Percentiles rank a stretch among this genome's conserved stretches.
phyloP scores from a whole-genome alignment of 371 early-diverging fungal species.

The Scutellospora calospora region DNA sequence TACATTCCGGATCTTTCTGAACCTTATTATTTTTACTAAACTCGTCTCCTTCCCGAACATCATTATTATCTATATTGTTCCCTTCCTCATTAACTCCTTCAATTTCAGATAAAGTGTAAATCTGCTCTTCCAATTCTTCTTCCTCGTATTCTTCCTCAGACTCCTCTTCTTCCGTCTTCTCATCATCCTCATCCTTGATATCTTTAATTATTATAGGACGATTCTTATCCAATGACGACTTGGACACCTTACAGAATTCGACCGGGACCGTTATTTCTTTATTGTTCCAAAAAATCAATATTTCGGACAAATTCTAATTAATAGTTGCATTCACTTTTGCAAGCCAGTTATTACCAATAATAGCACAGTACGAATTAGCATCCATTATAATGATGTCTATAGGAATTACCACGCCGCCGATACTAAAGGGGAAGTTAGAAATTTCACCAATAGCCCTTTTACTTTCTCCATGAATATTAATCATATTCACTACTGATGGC shows the following conservation, averaged over 20 bases:
- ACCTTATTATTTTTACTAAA: neutral
- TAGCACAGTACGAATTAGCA: neutral
- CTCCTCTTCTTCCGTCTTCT: neutral
- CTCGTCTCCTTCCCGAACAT: neutral
- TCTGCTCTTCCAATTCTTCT: neutral
- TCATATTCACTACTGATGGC: neutral
- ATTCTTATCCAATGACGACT: neutral
- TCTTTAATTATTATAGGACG: neutral
- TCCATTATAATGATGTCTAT: neutral
- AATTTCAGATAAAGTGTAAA: neutral
- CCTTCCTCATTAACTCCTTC: neutral
- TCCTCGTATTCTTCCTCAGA: neutral
- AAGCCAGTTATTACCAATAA: neutral
- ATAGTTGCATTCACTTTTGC: neutral
- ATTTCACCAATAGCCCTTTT: neutral
- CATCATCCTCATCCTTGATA: neutral
- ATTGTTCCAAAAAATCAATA: too few species aligned
- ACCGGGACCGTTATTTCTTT: too few species aligned
- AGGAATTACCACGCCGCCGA: neutral
- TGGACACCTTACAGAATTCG: neutral
- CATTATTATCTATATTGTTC: neutral
- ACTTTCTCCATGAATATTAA: constrained; percentile 11
- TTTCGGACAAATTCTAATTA: neutral
- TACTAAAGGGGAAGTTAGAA: neutral
- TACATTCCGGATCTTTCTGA: too few species aligned